Conservation (phyloP, 169 alveolate species). For the Theileria annulata region DNA sequence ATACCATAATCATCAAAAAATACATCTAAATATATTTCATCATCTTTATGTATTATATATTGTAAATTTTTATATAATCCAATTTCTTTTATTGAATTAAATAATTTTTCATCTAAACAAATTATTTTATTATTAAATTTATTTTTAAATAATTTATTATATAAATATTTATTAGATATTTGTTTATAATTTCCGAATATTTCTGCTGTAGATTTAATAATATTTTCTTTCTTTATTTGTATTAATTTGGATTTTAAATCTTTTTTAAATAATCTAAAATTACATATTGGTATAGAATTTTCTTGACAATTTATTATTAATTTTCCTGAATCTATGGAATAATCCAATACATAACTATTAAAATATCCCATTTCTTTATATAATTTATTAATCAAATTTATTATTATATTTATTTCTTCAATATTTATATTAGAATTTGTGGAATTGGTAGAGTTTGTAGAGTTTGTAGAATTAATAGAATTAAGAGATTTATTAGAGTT, state of each 20-base stretch:
- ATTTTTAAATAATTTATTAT: constrained; percentile 4
- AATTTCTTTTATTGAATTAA: neutral
- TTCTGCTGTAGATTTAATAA: constrained; percentile 21
- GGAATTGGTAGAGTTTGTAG: neutral
- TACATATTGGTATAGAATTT: constrained; percentile 29
- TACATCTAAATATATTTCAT: constrained; percentile 8
- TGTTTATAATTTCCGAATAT: constrained; percentile 35
- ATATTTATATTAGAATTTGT: no score
- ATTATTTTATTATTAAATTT: neutral
- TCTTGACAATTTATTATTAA: constrained; percentile 38
- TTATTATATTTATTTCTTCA: no score
- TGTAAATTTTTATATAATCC: constrained; percentile 12
- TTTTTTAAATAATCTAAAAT: constrained; percentile 42
- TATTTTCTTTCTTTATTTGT: constrained; percentile 23
- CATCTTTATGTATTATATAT: constrained; percentile 16
- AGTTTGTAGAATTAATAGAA: no score
- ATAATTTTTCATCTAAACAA: constrained; percentile 24
- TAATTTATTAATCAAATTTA: constrained; percentile 17
- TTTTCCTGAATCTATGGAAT: constrained; percentile 13
- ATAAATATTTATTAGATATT: constrained; percentile 15
- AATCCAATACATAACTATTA: constrained; percentile 20
- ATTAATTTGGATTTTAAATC: constrained; percentile 18
- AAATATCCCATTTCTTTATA: constrained; percentile 28
- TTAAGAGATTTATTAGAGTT: no score
- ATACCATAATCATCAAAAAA: constrained; percentile 10